Evolutionary conservation across 805 yeast species (phyloP), one percentile per base, ranked within the genome.

Genomic region (Barnettozyma salicaria): DNA sequence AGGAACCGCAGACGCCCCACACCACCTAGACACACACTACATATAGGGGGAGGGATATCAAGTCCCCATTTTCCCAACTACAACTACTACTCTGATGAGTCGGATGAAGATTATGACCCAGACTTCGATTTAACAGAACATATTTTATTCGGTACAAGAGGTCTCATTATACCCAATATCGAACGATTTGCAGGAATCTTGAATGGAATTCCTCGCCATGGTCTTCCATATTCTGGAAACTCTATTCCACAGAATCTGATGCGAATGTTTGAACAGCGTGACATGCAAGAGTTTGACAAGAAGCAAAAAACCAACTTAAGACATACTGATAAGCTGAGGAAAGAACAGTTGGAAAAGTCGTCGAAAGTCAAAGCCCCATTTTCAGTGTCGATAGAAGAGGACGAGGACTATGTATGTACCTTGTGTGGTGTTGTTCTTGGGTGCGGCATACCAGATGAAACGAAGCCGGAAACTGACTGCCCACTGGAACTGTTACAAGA

Each of bases 381-480:
- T 20, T 44, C 57, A 0, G 23, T 41, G 1, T 56, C 55, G 3
- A 53, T 67, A 20, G 55, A 62, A 0, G 53, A 57, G 12, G 56
- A 45, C n/a, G 61, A 63, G 23, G 58, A 64, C 9, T 65, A 71
- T 4, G 63, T 68, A 1, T 80, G 96, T 60, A 72, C 72, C 22
- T 58, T 81, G 19, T 87, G 96, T 61, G 89, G 87, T 1, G 70
- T 74, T 0, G 70, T 64, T 4, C 60, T 87, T n/a, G 92, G 92
- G 3, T 73, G 67, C 32, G 95, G 95, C 0, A 72, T 82, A 5
- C 83, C 87, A 0, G 62, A 53, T 1, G 73, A 66, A 13, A 74
- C 70, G 44, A 50, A 52, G 32, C 64, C 73, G 37, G 32, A 57
- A 41, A 16, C 35, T 22, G 55, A 53, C 13, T 48, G 45, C 5